Percentiles rank a stretch among this genome's conserved stretches.
Evolutionary conservation across 805 yeast genomes (phyloP).

Genomic region (Crinitomyces ghanaensis): DNA sequence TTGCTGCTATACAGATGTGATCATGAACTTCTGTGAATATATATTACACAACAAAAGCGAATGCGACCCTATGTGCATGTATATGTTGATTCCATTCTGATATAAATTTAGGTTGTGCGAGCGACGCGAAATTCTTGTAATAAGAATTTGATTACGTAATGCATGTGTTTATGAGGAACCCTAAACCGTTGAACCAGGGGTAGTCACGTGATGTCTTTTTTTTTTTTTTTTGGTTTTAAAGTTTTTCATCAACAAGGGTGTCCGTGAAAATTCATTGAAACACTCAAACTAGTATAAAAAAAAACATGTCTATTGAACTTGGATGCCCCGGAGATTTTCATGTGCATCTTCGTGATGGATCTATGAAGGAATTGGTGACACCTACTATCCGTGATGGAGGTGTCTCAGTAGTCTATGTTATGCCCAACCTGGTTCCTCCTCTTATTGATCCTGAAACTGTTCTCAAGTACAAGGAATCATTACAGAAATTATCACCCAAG

Average conservation of each 20-base stretch:
- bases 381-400: slow-evolving; percentile 92
- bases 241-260: slow-evolving; percentile 5
- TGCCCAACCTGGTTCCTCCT: slow-evolving; percentile 97
- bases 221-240: neutral
- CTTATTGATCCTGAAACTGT: slow-evolving; percentile 67
- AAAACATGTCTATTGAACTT: slow-evolving; percentile 17
- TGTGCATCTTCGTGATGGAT: slow-evolving; percentile 90
- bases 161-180: too few relatives aligned
- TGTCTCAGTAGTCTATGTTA: slow-evolving; percentile 76
- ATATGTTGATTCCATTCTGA: too few relatives aligned
- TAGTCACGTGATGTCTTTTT: too few relatives aligned
- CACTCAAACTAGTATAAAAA: too few relatives aligned
- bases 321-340: slow-evolving; percentile 61
- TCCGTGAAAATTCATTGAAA: neutral
- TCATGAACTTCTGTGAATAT: too few relatives aligned
- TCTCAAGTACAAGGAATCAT: slow-evolving; percentile 49
- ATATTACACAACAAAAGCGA: too few relatives aligned
- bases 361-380: slow-evolving; percentile 82
- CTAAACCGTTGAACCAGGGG: too few relatives aligned
- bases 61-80: too few relatives aligned
- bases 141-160: too few relatives aligned
- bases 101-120: too few relatives aligned
- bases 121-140: too few relatives aligned
- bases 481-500: slow-evolving; percentile 59
- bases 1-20: too few relatives aligned